Evolutionary conservation across 768 basidiomycete species (phyloP).

Genomic region (Phaffia australis): DNA sequence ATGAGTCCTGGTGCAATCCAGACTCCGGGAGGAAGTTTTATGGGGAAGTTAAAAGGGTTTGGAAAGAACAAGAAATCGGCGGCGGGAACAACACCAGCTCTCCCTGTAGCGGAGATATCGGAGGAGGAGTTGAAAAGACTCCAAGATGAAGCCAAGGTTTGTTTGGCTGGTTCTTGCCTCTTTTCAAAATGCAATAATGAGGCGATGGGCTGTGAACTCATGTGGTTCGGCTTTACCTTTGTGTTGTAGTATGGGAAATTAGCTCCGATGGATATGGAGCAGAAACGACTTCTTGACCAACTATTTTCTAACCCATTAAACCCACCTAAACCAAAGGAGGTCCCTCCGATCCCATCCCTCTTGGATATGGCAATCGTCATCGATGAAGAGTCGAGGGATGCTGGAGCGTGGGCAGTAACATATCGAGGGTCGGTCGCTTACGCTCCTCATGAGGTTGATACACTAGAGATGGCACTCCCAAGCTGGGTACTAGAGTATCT

Average conservation of each 20-base stretch:
- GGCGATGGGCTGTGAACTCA: not conserved
- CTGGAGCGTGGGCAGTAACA: conserved; percentile 57
- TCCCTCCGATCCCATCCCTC: conserved; percentile 55
- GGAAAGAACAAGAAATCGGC: conserved; percentile 49
- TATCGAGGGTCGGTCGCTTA: conserved; percentile 62
- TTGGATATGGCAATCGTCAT: conserved; percentile 58
- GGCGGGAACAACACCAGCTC: conserved; percentile 33
- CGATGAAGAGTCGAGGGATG: conserved; percentile 55
- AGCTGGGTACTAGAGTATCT: conserved; percentile 82
- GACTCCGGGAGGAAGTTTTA: conserved; percentile 47
- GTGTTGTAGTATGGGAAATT: conserved; percentile 10
- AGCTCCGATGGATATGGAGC: conserved; percentile 24
- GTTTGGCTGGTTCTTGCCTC: not conserved
- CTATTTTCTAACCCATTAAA: conserved; percentile 39
- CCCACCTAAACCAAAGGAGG: conserved; percentile 62
- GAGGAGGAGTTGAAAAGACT: conserved; percentile 31
- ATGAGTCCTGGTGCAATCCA: conserved; percentile 27
- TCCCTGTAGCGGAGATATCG: conserved; percentile 28
- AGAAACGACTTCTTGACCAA: conserved; percentile 36
- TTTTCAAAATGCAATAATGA: not conserved
- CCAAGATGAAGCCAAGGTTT: conserved; percentile 15
- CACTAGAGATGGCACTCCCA: conserved; percentile 68
- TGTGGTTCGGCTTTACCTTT: not conserved
- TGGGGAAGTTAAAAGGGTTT: conserved; percentile 68
- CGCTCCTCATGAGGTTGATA: conserved; percentile 47